A percentile compares a stretch with the other conserved stretches of the same genome.
These are phyloP conservation scores for Suillus bovinus DNA, from an alignment of 768 basidiomycete genomes.

Conservation along the genomic window DNA sequence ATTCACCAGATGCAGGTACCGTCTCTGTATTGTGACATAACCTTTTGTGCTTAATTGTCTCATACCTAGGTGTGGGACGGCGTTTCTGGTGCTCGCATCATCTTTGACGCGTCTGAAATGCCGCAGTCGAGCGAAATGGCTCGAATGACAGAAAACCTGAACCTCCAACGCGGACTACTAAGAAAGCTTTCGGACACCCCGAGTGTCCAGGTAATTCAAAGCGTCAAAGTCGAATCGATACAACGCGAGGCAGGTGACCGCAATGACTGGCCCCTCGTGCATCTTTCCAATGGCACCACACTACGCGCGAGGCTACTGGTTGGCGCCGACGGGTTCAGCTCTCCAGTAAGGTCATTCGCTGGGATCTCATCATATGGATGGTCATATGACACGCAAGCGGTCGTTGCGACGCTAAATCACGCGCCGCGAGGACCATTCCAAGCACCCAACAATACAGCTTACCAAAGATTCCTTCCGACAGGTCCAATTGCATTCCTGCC, in stretches of 20 bases:
- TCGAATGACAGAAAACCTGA: conserved; percentile 87
- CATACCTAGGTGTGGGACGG: conserved; percentile 85
- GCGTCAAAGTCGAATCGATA: conserved; percentile 74
- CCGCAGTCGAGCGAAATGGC: conserved; percentile 59
- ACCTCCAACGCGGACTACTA: conserved; percentile 85
- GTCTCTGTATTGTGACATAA: neutral
- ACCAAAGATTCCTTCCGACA: conserved; percentile 92
- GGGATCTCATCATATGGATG: conserved; percentile 88
- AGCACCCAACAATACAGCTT: conserved; percentile 75
- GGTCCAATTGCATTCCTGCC: conserved; percentile 97
- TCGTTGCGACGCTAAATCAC: conserved; percentile 88
- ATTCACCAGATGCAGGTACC: conserved; percentile 85
- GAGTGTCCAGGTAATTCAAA: conserved; percentile 66
- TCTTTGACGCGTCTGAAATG: conserved; percentile 59
- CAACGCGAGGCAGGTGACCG: conserved; percentile 38
- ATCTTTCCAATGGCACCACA: conserved; percentile 64
- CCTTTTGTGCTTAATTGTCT: conserved; percentile 4
- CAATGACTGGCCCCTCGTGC: conserved; percentile 80
- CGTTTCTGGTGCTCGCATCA: conserved; percentile 74
- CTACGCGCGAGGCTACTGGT: conserved; percentile 78
- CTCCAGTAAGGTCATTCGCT: conserved; percentile 87
- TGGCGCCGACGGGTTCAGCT: conserved; percentile 95
- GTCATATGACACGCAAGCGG: conserved; percentile 85
- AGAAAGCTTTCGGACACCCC: conserved; percentile 54
- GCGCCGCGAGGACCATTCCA: conserved; percentile 61